Conservation (phyloP, 495 filamentous ascomycete species). For the Massariosphaeria phaeospora region DNA sequence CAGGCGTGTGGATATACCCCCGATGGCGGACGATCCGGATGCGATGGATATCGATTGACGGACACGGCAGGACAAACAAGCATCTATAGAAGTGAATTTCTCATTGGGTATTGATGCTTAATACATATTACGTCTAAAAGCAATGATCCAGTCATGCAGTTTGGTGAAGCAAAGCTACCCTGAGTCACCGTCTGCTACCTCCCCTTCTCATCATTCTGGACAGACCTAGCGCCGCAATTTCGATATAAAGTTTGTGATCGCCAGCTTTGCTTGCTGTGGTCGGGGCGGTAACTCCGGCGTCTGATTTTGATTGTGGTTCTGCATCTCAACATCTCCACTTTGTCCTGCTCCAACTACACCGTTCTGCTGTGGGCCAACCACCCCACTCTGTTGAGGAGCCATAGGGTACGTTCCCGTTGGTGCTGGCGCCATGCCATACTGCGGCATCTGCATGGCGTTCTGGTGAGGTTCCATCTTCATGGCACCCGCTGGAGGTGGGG, state of each 20-base stretch:
- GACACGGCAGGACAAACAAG: background rate
- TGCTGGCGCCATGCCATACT: background rate
- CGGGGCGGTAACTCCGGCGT: conserved; percentile 17
- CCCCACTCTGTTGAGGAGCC: conserved; percentile 7
- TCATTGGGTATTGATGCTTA: conserved; percentile 3
- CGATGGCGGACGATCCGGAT: conserved; percentile 51
- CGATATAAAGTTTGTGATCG: conserved; percentile 15
- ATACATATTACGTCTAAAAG: conserved; percentile 1
- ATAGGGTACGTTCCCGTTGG: conserved; percentile 4
- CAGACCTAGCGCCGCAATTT: conserved; percentile 7
- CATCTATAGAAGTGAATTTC: background rate
- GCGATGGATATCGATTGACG: conserved; percentile 67
- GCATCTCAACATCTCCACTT: conserved; percentile 15
- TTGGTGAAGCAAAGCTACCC: background rate
- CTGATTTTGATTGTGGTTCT: conserved; percentile 9
- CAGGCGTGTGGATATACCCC: conserved; percentile 10
- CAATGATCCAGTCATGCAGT: conserved; percentile 5
- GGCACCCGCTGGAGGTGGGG: conserved; percentile 49
- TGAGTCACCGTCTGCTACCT: background rate
- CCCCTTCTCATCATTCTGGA: background rate
- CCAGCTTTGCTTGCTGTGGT: conserved; percentile 26
- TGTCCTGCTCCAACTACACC: conserved; percentile 2
- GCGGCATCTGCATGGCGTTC: conserved; percentile 28
- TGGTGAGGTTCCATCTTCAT: conserved; percentile 57
- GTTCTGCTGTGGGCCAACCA: conserved; percentile 8